Conservation (phyloP, 768 basidiomycete genomes). For the Nevesoporus exiguus region DNA sequence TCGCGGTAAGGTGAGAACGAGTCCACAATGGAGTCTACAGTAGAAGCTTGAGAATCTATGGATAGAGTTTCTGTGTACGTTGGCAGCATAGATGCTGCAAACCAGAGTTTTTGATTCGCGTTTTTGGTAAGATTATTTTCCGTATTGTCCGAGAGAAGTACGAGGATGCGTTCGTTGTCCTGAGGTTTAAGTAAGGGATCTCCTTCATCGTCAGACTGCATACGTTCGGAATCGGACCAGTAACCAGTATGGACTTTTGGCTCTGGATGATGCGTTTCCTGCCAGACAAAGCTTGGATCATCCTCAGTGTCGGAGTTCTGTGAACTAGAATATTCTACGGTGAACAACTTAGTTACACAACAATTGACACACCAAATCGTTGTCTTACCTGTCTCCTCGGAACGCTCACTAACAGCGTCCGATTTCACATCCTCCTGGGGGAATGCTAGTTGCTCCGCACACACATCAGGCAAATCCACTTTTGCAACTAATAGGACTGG, state of each 20-base stretch:
- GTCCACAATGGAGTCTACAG: conserved; percentile 42
- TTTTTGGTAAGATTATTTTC: background rate
- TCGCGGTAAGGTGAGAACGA: conserved; percentile 57
- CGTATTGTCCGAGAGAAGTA: conserved; percentile 19
- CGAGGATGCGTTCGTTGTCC: conserved; percentile 11
- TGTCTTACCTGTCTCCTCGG: conserved; percentile 14
- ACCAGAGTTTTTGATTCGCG: conserved; percentile 24
- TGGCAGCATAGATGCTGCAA: conserved; percentile 39
- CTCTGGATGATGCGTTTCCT: conserved; percentile 3
- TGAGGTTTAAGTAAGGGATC: conserved; percentile 13
- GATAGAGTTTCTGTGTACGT: conserved; percentile 42
- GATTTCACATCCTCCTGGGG: background rate
- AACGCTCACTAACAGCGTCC: background rate
- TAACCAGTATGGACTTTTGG: conserved; percentile 21
- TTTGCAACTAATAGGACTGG: conserved; percentile 19
- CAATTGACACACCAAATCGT: background rate
- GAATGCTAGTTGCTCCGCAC: background rate
- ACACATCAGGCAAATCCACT: conserved; percentile 12
- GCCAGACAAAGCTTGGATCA: conserved; percentile 10
- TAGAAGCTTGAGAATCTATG: conserved; percentile 23
- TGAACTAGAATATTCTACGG: conserved; percentile 10
- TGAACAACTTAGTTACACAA: background rate
- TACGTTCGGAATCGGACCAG: conserved; percentile 21
- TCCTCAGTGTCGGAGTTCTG: conserved; percentile 11
- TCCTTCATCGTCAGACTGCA: conserved; percentile 18